Evolutionary conservation across 2,329 filamentous ascomycete genomes (phyloP).

Genomic region (Colletotrichum horii): DNA sequence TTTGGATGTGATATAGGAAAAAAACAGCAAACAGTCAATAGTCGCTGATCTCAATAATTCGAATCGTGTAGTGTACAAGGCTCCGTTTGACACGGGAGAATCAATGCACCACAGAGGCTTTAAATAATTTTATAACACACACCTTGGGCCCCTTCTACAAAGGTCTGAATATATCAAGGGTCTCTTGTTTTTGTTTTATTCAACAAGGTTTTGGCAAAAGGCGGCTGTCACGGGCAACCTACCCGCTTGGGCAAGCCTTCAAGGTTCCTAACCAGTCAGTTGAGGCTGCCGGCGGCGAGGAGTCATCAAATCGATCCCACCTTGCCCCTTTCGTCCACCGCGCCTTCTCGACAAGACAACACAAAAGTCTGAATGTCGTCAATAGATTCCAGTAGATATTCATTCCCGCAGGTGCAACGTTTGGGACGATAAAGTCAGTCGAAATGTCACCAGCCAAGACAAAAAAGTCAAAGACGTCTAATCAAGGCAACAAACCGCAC

Average conservation of each 20-base stretch:
- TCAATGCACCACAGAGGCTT: not conserved
- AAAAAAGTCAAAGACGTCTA: not conserved
- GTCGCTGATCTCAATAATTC: not conserved
- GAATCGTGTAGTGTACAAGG: not conserved
- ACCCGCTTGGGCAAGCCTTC: not conserved
- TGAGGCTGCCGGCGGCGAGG: not conserved
- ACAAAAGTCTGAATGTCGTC: not conserved
- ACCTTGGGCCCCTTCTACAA: not conserved
- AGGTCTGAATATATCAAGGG: not conserved
- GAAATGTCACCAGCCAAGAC: not conserved
- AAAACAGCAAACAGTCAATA: not conserved
- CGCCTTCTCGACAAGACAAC: not conserved
- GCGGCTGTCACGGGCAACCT: fast-evolving
- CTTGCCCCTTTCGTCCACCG: not conserved
- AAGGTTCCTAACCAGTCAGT: not conserved
- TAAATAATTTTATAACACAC: not conserved
- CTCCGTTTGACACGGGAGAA: fast-evolving
- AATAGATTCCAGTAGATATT: not conserved
- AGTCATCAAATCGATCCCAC: not conserved
- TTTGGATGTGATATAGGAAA: not conserved
- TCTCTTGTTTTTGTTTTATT: not conserved
- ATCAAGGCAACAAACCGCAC: not conserved
- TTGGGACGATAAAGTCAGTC: fast-evolving
- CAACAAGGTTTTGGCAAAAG: not conserved
- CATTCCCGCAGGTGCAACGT: not conserved